A percentile compares a stretch with the other conserved stretches of the same genome.
Conservation (phyloP, 2,329 filamentous ascomycete species). For the Xylariaceae sp. region DNA sequence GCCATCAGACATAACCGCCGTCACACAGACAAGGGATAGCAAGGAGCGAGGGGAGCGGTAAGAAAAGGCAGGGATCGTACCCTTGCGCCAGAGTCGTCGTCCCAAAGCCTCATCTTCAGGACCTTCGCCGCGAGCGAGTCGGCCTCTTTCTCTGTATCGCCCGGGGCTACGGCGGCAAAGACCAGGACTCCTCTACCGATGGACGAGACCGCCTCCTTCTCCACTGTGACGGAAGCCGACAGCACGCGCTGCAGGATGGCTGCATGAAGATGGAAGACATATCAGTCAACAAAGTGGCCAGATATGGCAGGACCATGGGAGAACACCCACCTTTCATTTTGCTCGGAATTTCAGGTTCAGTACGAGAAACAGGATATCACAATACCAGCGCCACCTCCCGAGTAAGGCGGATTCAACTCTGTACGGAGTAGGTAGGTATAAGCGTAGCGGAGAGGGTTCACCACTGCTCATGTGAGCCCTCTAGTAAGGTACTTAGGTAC, state of each 20-base stretch:
- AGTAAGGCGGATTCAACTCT: too few relatives aligned
- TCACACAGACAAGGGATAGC: neutral
- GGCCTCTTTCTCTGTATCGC: conserved; percentile 83
- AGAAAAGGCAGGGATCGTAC: conserved; percentile 40
- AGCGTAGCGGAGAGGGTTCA: too few relatives aligned
- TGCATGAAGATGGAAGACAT: conserved; percentile 32
- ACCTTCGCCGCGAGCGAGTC: conserved; percentile 79
- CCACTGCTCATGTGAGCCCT: too few relatives aligned
- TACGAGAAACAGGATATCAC: too few relatives aligned
- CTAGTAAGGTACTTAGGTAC: too few relatives aligned
- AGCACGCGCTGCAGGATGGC: conserved; percentile 90
- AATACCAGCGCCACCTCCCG: too few relatives aligned
- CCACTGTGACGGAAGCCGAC: conserved; percentile 91
- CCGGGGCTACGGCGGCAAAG: conserved; percentile 82
- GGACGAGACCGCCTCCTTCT: conserved; percentile 80
- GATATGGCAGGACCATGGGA: conserved; percentile 1
- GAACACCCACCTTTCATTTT: conserved; percentile 24
- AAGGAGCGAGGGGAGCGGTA: conserved; percentile 3
- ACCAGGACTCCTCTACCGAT: conserved; percentile 88
- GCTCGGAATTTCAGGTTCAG: neutral
- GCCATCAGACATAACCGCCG: conserved; percentile 10
- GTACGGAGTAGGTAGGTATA: too few relatives aligned
- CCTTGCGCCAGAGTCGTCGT: conserved; percentile 64
- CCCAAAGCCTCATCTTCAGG: conserved; percentile 86
- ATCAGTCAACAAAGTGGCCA: conserved; percentile 7